Percentiles rank a stretch among this genome's conserved stretches.
Evolutionary conservation across 2,329 filamentous ascomycete genomes (phyloP).

Genomic region (Plenodomus tracheiphilus): DNA sequence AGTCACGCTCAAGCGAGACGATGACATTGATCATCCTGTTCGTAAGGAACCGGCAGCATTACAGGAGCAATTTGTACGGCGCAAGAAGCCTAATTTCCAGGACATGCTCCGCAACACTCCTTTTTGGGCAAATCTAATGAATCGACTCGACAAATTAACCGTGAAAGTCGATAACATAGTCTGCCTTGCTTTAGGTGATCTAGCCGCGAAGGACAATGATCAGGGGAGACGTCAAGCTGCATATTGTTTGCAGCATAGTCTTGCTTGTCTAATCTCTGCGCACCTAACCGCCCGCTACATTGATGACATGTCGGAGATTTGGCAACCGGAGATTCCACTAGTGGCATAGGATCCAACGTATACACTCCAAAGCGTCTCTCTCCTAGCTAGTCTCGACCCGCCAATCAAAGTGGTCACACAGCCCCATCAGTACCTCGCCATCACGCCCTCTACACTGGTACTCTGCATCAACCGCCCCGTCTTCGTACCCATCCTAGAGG

Average conservation of each 20-base stretch:
- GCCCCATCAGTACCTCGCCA: constrained; percentile 9
- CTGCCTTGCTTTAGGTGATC: constrained; percentile 4
- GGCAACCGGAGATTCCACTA: constrained; percentile 2
- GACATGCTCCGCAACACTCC: neutral
- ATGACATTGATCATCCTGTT: neutral
- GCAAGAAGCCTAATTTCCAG: neutral
- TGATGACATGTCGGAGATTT: neutral
- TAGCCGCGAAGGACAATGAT: neutral
- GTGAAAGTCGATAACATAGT: constrained; percentile 9
- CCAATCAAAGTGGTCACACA: constrained; percentile 7
- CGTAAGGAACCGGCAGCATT: too few relatives aligned
- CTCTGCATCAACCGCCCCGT: neutral
- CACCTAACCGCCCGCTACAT: neutral
- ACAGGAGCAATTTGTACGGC: too few relatives aligned
- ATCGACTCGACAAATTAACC: neutral
- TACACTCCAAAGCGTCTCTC: neutral
- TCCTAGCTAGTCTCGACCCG: constrained; percentile 2
- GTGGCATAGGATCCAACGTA: constrained; percentile 4
- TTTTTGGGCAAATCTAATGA: neutral
- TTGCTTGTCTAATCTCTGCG: constrained; percentile 1
- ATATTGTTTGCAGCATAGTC: neutral
- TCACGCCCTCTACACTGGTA: constrained; percentile 6
- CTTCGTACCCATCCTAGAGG: neutral
- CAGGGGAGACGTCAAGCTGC: neutral
- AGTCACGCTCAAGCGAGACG: neutral